Evolutionary conservation across 129 eudicot species (phyloP).

Genomic region (Flaveria brownii): DNA sequence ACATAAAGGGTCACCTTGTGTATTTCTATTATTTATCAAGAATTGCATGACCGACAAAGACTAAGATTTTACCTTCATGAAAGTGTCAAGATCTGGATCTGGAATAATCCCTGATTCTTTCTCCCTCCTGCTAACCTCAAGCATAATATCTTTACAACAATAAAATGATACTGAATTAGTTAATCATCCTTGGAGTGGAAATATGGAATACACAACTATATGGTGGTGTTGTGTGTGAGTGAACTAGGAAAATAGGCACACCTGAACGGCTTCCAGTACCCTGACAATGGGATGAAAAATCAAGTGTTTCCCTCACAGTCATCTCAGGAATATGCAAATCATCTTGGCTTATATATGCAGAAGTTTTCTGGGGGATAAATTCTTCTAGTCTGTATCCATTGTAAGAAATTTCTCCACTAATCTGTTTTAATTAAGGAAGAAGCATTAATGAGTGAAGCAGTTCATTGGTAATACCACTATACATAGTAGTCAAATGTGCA

Average conservation of each 20-base stretch:
- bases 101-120: conserved; percentile 53
- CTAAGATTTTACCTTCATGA: conserved; percentile 51
- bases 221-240: not conserved
- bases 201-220: conserved; percentile 12
- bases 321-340: conserved; percentile 71
- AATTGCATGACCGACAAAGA: not conserved
- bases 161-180: not conserved
- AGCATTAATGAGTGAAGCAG: conserved; percentile 13
- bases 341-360: conserved; percentile 68
- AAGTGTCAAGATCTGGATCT: conserved; percentile 58
- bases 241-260: conserved; percentile 11
- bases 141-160: conserved; percentile 33
- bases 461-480: not conserved
- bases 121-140: conserved; percentile 53
- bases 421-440: conserved; percentile 22
- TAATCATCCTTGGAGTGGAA: not conserved
- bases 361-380: conserved; percentile 68
- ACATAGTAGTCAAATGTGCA: not conserved
- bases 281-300: conserved; percentile 71
- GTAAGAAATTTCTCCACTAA: conserved; percentile 47
- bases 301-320: conserved; percentile 79
- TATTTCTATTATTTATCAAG: not conserved
- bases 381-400: conserved; percentile 63
- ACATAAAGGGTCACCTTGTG: not conserved
- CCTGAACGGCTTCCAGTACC: conserved; percentile 79